Evolutionary conservation across 2,329 filamentous ascomycete genomes (phyloP).

Genomic region (Magnaporthiopsis incrustans): DNA sequence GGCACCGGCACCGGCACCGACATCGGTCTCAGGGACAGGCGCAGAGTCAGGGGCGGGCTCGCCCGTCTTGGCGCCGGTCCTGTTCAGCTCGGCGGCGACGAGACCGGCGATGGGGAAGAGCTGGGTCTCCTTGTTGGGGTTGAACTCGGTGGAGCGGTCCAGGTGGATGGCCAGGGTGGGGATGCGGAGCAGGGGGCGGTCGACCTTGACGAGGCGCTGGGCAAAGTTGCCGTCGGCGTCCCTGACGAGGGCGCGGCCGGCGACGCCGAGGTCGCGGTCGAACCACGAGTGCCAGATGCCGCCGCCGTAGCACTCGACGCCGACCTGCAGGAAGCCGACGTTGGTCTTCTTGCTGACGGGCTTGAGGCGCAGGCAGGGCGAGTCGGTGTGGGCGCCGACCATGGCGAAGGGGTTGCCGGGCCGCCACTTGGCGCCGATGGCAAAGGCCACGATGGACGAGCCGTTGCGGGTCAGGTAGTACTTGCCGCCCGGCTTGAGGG

Average conservation of each 20-base stretch:
- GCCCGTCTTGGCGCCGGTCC: conserved; percentile 45
- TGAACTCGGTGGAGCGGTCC: conserved; percentile 75
- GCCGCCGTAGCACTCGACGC: conserved; percentile 93
- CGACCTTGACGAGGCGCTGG: conserved; percentile 82
- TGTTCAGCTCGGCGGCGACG: conserved; percentile 80
- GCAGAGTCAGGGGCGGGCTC: conserved; percentile 21
- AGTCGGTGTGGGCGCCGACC: conserved; percentile 94
- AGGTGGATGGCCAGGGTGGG: conserved; percentile 93
- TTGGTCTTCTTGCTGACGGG: conserved; percentile 79
- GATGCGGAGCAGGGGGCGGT: conserved; percentile 83
- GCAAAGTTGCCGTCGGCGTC: conserved; percentile 65
- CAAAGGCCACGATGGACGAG: conserved; percentile 87
- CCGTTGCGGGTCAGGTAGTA: conserved; percentile 94
- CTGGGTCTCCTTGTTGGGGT: conserved; percentile 96
- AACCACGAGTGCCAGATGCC: conserved; percentile 99
- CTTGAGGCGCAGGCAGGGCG: conserved; percentile 84
- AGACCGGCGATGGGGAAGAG: conserved; percentile 89
- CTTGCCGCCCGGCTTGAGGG: conserved; percentile 77
- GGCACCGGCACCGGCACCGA: conserved; percentile 22
- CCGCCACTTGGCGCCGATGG: conserved; percentile 83
- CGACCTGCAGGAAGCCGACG: conserved; percentile 86
- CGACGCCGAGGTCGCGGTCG: conserved; percentile 85
- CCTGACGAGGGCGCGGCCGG: conserved; percentile 77
- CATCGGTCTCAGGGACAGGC: conserved; percentile 12
- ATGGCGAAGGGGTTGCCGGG: conserved; percentile 87